Base-by-base conservation (phyloP, 129 eudicot species). In the Sambucus nigra region DNA sequence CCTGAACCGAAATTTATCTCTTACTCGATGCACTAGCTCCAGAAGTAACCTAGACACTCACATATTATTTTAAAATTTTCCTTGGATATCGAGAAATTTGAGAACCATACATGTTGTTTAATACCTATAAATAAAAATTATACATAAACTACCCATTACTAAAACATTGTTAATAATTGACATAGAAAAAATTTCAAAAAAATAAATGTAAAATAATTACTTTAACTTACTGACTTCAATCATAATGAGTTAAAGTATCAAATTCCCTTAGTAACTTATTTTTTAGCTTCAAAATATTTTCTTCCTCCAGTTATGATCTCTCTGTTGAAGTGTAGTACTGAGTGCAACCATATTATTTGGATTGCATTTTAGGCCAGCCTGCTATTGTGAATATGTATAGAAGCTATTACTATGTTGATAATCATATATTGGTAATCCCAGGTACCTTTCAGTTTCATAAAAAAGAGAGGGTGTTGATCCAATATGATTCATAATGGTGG, bases 401-500 rank as follows among this genome's bases (percentile, higher is more conserved):
- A 61, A 2, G 31, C 39, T 53, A 52, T 55, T 44, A 19, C 45
- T 44, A 18, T 41, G 52, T 26, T 53, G 71, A 39, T 28, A 52
- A 56, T 80, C 77, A 35, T 28, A 62, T 50, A 66, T 76, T 0
- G 86, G 46, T 53, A 83, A 75, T 6, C 94, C 83, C 69, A 83
- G 57, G 22, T 45, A 77, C 26, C 47, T 31, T 49, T 88, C 96
- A 0, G 94, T 68, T 7, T 79, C 91, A 65, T 61, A 74, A 64
- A 82, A 70, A 14, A 92, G 81, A 53, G 78, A 49, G 60, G 75
- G 52, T 10, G 94, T 80, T 57, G 80, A 82, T 32, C 95, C 93
- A 12, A 76, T 73, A 29, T 69, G 74, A 20, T 72, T 56, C 60
- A 80, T 74, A 25, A 75, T 74, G 2, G 81, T 61, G 50, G 72